Evolutionary conservation across 306 rosid genomes (phyloP).

Genomic region (Quercus gilva): DNA sequence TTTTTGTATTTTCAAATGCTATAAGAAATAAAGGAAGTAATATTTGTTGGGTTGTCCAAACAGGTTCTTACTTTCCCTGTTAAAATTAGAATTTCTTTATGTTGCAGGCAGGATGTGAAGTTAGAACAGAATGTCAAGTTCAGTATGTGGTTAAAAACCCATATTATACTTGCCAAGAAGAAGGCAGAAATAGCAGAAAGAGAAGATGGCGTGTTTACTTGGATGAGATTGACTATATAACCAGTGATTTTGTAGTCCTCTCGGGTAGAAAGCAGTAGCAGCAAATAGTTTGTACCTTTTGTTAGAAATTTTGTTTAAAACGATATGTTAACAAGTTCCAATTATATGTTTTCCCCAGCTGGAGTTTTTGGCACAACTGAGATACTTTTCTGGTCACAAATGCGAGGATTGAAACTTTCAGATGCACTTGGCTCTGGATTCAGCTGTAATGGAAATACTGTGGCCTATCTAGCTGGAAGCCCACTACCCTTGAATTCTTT

Average conservation of each 20-base stretch:
- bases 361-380: conserved; percentile 38
- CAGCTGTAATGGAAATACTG: conserved; percentile 40
- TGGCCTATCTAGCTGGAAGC: conserved; percentile 40
- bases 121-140: conserved; percentile 23
- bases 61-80: not conserved
- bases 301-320: not conserved
- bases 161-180: conserved; percentile 3
- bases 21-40: not conserved
- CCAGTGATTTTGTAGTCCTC: conserved; percentile 31
- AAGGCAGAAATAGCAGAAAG: not conserved
- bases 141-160: conserved; percentile 24
- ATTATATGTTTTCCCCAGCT: conserved; percentile 6
- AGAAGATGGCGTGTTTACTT: conserved; percentile 37
- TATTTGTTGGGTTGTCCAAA: not conserved
- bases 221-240: conserved; percentile 31
- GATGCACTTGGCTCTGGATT: conserved; percentile 38
- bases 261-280: conserved; percentile 24
- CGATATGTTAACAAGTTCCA: not conserved
- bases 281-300: not conserved
- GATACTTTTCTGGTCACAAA: conserved; percentile 37
- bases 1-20: not conserved
- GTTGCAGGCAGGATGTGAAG: conserved; percentile 26
- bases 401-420: conserved; percentile 32
- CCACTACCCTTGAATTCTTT: conserved; percentile 20
- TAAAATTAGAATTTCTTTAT: not conserved